These are phyloP conservation scores for Cutaneotrichosporon dermatis DNA, from an alignment of 1,284 basidiomycete species.

Conservation along the genomic window DNA sequence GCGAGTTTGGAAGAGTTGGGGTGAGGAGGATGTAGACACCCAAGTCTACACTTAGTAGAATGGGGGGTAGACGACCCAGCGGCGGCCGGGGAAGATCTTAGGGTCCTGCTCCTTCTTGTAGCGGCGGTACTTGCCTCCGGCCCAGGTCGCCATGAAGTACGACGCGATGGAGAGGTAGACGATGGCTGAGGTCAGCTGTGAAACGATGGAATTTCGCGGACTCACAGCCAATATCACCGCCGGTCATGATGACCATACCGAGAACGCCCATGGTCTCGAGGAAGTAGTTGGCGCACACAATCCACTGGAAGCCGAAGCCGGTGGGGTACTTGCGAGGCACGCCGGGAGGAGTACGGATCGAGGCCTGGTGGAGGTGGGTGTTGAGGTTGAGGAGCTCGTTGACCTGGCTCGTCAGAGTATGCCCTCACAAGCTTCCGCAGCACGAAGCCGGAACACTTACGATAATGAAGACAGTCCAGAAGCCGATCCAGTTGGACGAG, in stretches of 20 bases:
- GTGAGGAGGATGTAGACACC: too few species aligned
- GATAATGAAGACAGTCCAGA: conserved; percentile 65
- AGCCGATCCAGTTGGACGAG: conserved; percentile 63
- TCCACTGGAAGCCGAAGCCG: conserved; percentile 71
- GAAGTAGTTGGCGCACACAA: conserved; percentile 92
- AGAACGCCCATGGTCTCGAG: conserved; percentile 82
- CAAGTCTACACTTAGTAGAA: conserved; percentile 1
- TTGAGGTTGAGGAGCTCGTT: conserved; percentile 82
- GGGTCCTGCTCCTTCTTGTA: conserved; percentile 94
- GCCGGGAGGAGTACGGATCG: conserved; percentile 75
- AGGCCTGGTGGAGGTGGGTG: conserved; percentile 75
- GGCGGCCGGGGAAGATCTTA: conserved; percentile 51
- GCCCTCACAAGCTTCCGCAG: background rate
- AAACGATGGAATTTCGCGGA: conserved; percentile 2
- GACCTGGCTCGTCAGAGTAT: conserved; percentile 55
- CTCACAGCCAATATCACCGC: conserved; percentile 66
- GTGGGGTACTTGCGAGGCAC: conserved; percentile 76
- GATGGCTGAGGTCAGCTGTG: conserved; percentile 53
- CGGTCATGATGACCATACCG: conserved; percentile 70
- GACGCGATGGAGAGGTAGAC: conserved; percentile 67
- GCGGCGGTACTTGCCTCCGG: conserved; percentile 79
- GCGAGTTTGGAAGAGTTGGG: too few species aligned
- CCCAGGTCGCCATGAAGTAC: conserved; percentile 81
- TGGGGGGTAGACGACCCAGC: conserved; percentile 31
- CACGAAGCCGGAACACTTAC: conserved; percentile 53